These are phyloP conservation scores for Filobasidium uniguttulatum DNA, from an alignment of 1,284 basidiomycete genomes.

Conservation along the genomic window DNA sequence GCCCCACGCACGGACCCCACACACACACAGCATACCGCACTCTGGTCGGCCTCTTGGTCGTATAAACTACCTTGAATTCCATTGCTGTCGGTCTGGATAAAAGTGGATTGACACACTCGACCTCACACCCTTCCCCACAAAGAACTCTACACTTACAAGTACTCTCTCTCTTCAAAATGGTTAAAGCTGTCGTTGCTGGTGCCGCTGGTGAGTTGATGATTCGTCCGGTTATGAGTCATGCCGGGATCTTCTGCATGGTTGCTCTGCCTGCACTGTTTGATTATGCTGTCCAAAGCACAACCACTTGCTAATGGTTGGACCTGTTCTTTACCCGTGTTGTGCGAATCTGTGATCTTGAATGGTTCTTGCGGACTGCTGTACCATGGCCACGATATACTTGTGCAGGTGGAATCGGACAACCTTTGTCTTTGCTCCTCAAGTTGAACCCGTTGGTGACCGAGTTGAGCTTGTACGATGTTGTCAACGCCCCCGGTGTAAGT, in stretches of 20 bases:
- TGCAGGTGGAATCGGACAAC: slow-evolving; percentile 62
- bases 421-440: slow-evolving; percentile 81
- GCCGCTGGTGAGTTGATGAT: slow-evolving; percentile 55
- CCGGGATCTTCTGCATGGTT: background rate
- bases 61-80: too few species aligned
- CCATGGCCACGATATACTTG: background rate
- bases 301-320: slow-evolving; percentile 3
- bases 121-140: background rate
- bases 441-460: slow-evolving; percentile 64
- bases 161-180: slow-evolving; percentile 43
- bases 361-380: background rate
- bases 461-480: slow-evolving; percentile 74
- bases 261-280: background rate
- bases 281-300: background rate
- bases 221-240: slow-evolving; percentile 9
- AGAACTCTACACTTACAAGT: background rate
- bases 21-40: too few species aligned
- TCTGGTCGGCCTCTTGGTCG: too few species aligned
- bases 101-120: too few species aligned
- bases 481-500: slow-evolving; percentile 36
- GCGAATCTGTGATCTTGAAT: background rate
- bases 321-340: background rate
- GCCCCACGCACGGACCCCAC: too few species aligned
- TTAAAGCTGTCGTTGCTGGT: slow-evolving; percentile 85
- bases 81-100: too few species aligned